Evolutionary conservation across 2,329 filamentous ascomycete genomes (phyloP).

Genomic region (Plectosphaerella sp.): DNA sequence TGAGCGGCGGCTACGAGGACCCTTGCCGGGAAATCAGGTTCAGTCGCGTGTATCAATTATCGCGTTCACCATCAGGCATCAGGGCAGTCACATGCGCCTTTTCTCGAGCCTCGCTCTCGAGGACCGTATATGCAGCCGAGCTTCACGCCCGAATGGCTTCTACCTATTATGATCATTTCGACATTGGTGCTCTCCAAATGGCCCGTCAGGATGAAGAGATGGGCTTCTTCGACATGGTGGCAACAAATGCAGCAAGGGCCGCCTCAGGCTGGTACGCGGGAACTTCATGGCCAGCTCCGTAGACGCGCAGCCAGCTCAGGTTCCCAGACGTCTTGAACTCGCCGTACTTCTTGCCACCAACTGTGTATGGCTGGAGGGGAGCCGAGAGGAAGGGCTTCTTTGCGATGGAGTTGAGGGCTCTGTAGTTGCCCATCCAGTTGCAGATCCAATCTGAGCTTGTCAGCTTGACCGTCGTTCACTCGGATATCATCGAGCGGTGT

Average conservation of each 20-base stretch:
- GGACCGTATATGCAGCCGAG: too few relatives aligned
- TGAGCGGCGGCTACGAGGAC: too few relatives aligned
- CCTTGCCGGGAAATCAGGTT: too few relatives aligned
- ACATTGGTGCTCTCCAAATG: too few relatives aligned
- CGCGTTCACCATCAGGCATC: too few relatives aligned
- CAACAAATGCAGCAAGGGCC: slow-evolving; percentile 1
- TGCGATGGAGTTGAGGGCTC: not conserved
- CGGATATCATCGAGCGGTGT: not conserved
- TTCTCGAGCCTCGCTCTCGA: too few relatives aligned
- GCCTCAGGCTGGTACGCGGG: slow-evolving; percentile 14
- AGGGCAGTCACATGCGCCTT: too few relatives aligned
- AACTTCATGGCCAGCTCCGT: slow-evolving; percentile 14
- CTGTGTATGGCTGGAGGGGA: slow-evolving; percentile 30
- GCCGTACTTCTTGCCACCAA: slow-evolving; percentile 41
- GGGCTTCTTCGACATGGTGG: slow-evolving; percentile 1
- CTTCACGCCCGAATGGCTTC: too few relatives aligned
- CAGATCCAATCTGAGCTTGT: slow-evolving; percentile 44
- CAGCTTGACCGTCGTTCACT: not conserved
- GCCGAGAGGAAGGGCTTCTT: not conserved
- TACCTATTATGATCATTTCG: too few relatives aligned
- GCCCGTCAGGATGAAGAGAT: not conserved
- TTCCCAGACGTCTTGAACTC: slow-evolving; percentile 46
- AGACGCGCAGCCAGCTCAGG: slow-evolving; percentile 31
- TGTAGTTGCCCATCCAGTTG: slow-evolving; percentile 48
- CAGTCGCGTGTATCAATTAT: too few relatives aligned